These are phyloP conservation scores for Aphanomyces stellatus DNA, from an alignment of 352 stramenopile genomes.

Conservation along the genomic window DNA sequence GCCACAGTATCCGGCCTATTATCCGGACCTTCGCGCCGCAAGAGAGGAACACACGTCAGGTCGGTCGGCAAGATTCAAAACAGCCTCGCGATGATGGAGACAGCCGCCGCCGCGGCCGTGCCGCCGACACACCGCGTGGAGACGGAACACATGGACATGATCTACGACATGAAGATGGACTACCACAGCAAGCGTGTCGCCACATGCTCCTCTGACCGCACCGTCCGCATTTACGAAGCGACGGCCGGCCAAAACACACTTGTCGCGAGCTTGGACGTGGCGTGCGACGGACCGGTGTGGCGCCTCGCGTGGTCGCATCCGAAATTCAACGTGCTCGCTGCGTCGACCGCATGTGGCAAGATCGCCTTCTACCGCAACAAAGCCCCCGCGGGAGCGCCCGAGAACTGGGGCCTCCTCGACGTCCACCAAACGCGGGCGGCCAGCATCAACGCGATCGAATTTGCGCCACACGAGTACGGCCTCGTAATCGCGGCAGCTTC, in stretches of 20 bases:
- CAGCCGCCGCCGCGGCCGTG: no score
- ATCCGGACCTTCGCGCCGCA: background rate
- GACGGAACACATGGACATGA: conserved; percentile 84
- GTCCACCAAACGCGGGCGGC: conserved; percentile 61
- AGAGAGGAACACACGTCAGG: background rate
- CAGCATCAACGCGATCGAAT: conserved; percentile 74
- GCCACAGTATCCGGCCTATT: background rate
- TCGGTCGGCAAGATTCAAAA: background rate
- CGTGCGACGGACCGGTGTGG: conserved; percentile 63
- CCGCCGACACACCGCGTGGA: conserved; percentile 36
- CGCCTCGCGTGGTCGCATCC: conserved; percentile 79
- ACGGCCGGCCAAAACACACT: conserved; percentile 38
- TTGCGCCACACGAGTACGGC: conserved; percentile 82
- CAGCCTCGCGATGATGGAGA: background rate
- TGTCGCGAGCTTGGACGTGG: conserved; percentile 50
- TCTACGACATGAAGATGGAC: conserved; percentile 84
- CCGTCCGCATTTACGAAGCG: conserved; percentile 79
- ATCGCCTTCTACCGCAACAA: conserved; percentile 72
- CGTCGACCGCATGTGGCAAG: conserved; percentile 70
- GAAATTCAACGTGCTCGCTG: conserved; percentile 74
- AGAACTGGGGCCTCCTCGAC: conserved; percentile 69
- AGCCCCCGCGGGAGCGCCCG: conserved; percentile 30
- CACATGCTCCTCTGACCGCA: conserved; percentile 75
- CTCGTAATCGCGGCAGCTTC: conserved; percentile 69
- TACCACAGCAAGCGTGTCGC: conserved; percentile 80